Evolutionary conservation across 257 asterid genomes (phyloP), one percentile per base, ranked within the genome.

Genomic region (Mentha longifolia): DNA sequence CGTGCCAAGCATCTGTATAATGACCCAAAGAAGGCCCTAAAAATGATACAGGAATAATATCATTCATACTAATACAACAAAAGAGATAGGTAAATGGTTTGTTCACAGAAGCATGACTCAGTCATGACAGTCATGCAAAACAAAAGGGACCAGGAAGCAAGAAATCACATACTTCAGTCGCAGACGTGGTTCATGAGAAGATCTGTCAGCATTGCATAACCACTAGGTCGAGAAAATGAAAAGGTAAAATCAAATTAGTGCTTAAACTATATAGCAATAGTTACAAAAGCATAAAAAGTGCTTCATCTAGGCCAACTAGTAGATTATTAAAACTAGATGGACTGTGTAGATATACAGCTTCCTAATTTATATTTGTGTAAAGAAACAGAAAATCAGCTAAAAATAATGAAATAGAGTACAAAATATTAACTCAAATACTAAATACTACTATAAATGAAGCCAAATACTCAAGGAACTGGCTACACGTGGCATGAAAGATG

Each of bases 151-250:
- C 14, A 4, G 28, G 56, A 72, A 67, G 58, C 12, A 39, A 68
- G 62, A 67, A 16, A 52, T 9, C 45, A 81, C 95, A 65, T 89
- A 95, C 99, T 85, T 95, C 83, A 95, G 83, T 85, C 99, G 84
- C 73, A 88, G 67, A 57, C 97, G 91, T 66, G 99, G 99, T 77
- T 94, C 97, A 67, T 94, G 99, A 66, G 84, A 89, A 41, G 98
- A 95, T 80, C 81, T 92, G 87, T 95, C 99, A 28, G 99, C 99
- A 76, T 95, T 95, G 93, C 99, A 95, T 63, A 92, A 65, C 98
- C 99, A 92, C 99, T 95, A 86, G 50, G 70, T 49, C n/a, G 67
- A 72, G 66, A 76, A 56, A 67, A 65, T 42, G 65, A 56, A 87
- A 58, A 66, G 43, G 76, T 39, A 46, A 67, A 56, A 56, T 46